These are phyloP conservation scores for Podospora bellae-mahoneyi DNA, from an alignment of 495 filamentous ascomycete genomes.

Conservation along the genomic window DNA sequence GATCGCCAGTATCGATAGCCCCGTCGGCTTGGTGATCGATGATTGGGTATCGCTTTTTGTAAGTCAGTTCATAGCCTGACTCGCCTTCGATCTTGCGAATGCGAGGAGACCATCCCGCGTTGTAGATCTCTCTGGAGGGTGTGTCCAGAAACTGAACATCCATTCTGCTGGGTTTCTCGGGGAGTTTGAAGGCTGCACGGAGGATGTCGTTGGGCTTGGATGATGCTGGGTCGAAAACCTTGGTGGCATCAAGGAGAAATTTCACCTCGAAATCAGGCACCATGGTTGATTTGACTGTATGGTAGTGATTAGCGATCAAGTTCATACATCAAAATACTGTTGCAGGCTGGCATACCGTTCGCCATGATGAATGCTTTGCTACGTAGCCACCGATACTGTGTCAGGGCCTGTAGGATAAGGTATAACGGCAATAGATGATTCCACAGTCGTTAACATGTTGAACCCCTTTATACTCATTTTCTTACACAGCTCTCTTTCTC, in stretches of 20 bases:
- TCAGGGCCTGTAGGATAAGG: neutral
- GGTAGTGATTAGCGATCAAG: neutral
- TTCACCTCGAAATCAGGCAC: slow-evolving; percentile 36
- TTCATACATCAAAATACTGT: neutral
- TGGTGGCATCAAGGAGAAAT: slow-evolving; percentile 27
- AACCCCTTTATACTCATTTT: neutral
- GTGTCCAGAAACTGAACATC: slow-evolving; percentile 37
- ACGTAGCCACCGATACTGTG: neutral
- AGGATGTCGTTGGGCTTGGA: slow-evolving; percentile 30
- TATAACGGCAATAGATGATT: neutral
- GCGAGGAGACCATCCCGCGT: slow-evolving; percentile 33
- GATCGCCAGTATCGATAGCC: slow-evolving; percentile 18
- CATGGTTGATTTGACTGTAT: slow-evolving; percentile 15
- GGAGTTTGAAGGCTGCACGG: slow-evolving; percentile 20
- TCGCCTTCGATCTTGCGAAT: slow-evolving; percentile 34
- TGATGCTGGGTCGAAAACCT: slow-evolving; percentile 22
- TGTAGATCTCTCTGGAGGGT: slow-evolving; percentile 27
- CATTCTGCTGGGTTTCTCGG: slow-evolving; percentile 4
- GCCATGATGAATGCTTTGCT: neutral
- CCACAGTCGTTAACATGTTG: too few relatives aligned
- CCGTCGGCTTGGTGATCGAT: slow-evolving; percentile 1
- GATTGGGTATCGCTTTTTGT: slow-evolving; percentile 31
- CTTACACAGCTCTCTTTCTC: neutral
- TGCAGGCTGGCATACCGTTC: neutral
- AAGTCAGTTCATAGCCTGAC: slow-evolving; percentile 31